Evolutionary conservation across 2,329 filamentous ascomycete species (phyloP).

Genomic region (Biscogniauxia sp.): DNA sequence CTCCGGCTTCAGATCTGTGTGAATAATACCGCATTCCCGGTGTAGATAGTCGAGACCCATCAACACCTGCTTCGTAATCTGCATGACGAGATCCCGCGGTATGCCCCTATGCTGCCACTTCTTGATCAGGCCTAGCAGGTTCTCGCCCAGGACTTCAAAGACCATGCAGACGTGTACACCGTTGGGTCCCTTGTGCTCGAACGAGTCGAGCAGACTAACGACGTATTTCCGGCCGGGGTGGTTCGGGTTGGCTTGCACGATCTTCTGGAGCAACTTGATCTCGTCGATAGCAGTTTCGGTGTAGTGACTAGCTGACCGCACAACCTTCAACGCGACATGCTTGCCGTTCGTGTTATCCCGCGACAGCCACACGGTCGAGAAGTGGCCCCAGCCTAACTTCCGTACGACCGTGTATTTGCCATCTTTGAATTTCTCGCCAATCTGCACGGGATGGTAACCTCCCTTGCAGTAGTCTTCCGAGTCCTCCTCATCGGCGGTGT

Average conservation of each 20-base stretch:
- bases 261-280: constrained; percentile 96
- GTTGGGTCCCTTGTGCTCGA: constrained; percentile 96
- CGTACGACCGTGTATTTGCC: constrained; percentile 94
- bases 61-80: constrained; percentile 97
- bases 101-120: constrained; percentile 98
- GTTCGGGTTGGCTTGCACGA: constrained; percentile 90
- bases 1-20: constrained; percentile 95
- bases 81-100: constrained; percentile 93
- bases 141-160: constrained; percentile 95
- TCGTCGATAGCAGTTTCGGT: constrained; percentile 98
- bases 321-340: constrained; percentile 96
- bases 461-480: constrained; percentile 99
- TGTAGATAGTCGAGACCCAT: constrained; percentile 95
- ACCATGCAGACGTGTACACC: constrained; percentile 99
- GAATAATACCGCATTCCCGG: constrained; percentile 97
- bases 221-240: constrained; percentile 94
- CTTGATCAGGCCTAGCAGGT: constrained; percentile 92
- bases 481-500: constrained; percentile 96
- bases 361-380: constrained; percentile 90
- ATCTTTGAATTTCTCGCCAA: constrained; percentile 97
- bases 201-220: constrained; percentile 92
- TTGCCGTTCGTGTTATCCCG: constrained; percentile 84
- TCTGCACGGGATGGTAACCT: constrained; percentile 91
- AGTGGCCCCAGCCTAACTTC: constrained; percentile 97
- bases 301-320: constrained; percentile 96